phyloP scores from a whole-genome alignment of 495 filamentous ascomycete genomes.

The Lichenothelia convexa region DNA sequence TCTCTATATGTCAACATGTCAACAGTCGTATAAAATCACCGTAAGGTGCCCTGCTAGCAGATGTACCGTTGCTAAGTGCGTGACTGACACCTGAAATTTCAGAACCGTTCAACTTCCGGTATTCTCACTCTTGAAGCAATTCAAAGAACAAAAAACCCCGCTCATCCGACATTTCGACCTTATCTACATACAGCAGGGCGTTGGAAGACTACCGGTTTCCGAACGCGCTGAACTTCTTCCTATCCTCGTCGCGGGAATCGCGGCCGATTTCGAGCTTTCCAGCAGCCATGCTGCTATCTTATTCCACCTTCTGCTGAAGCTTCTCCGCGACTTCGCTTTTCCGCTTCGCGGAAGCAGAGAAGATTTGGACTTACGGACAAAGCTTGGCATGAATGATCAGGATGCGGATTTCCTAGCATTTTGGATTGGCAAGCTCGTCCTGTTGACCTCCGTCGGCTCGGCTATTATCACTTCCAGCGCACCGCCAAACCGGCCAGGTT shows the following conservation, averaged over 20 bases:
- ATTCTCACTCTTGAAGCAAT: constrained; percentile 64
- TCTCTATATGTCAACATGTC: constrained; percentile 62
- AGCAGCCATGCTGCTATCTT: constrained; percentile 47
- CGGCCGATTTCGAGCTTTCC: constrained; percentile 39
- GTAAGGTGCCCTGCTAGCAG: constrained; percentile 11
- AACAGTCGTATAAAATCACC: constrained; percentile 50
- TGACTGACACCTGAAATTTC: constrained; percentile 12
- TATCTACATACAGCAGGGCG: constrained; percentile 71
- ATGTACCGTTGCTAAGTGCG: not conserved
- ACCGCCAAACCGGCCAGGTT: constrained; percentile 33
- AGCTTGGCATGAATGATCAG: constrained; percentile 43
- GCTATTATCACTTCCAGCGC: constrained; percentile 20
- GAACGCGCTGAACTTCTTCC: constrained; percentile 55
- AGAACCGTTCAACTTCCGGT: constrained; percentile 66
- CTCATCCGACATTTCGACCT: constrained; percentile 80
- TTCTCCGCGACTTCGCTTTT: constrained; percentile 51
- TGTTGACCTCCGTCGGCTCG: constrained; percentile 33
- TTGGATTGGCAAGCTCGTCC: constrained; percentile 65
- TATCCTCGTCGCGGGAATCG: constrained; percentile 49
- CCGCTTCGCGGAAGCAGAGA: constrained; percentile 62
- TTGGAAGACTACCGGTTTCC: constrained; percentile 41
- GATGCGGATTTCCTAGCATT: constrained; percentile 58
- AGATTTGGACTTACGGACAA: constrained; percentile 46
- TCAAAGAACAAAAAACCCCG: constrained; percentile 54
- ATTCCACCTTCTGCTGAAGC: constrained; percentile 67